A percentile compares a stretch with the other conserved stretches of the same genome.
phyloP scores from a whole-genome alignment of 2,329 filamentous ascomycete species.

The Ceratocystiopsis minuta region DNA sequence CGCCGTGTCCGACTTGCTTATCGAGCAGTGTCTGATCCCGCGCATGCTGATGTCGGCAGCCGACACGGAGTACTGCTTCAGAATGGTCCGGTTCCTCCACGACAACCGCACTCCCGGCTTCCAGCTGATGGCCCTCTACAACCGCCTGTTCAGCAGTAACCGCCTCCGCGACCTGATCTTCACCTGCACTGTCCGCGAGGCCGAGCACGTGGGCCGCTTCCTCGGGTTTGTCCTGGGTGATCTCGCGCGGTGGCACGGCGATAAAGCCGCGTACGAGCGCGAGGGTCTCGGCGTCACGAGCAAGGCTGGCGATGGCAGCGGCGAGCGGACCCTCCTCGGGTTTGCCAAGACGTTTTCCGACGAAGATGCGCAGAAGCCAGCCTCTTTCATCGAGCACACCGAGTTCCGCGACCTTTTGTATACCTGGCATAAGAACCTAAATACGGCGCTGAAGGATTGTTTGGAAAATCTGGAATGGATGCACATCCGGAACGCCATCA shows the following conservation, averaged over 20 bases:
- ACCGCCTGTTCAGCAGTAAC: conserved; percentile 69
- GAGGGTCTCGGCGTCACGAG: conserved; percentile 54
- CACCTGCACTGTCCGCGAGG: conserved; percentile 74
- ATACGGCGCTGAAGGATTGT: conserved; percentile 63
- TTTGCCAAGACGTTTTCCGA: conserved; percentile 44
- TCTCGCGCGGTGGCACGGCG: conserved; percentile 66
- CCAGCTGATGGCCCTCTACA: conserved; percentile 66
- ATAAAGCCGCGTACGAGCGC: conserved; percentile 59
- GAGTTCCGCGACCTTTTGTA: conserved; percentile 73
- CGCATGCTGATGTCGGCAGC: conserved; percentile 66
- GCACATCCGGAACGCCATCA: conserved; percentile 93
- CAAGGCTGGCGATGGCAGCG: not conserved
- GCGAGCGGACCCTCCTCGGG: conserved; percentile 44
- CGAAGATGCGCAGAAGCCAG: not conserved
- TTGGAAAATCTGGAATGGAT: conserved; percentile 79
- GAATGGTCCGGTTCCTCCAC: conserved; percentile 75
- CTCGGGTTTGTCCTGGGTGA: conserved; percentile 67
- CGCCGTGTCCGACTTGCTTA: conserved; percentile 52
- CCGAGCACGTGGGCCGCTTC: conserved; percentile 84
- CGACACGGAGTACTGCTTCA: conserved; percentile 78
- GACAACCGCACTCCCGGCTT: conserved; percentile 72
- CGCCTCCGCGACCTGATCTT: conserved; percentile 70
- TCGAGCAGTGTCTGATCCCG: conserved; percentile 88
- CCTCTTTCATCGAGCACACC: conserved; percentile 57
- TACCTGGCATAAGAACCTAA: conserved; percentile 78